Conservation (phyloP, 352 stramenopile genomes). For the Phytophthora boehmeriae region DNA sequence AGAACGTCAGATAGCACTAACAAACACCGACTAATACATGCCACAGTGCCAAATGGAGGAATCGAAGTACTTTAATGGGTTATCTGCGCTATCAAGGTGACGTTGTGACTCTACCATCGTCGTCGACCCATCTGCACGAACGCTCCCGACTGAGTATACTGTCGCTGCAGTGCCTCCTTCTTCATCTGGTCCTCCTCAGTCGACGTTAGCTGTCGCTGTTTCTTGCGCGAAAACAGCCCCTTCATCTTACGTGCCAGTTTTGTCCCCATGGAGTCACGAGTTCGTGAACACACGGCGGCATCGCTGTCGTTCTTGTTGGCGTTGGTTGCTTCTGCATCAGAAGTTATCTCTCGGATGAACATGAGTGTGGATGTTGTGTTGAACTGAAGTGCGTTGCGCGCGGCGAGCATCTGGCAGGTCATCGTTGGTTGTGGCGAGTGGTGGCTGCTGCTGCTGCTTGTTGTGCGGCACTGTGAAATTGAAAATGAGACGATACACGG, state of each 20-base stretch:
- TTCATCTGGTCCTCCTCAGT: background rate
- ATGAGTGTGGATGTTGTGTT: conserved; percentile 3
- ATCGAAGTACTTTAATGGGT: background rate
- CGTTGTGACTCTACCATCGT: background rate
- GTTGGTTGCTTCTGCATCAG: background rate
- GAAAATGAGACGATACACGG: conserved; percentile 57
- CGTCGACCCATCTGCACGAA: conserved; percentile 13
- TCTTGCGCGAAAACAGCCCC: conserved; percentile 6
- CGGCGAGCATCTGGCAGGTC: background rate
- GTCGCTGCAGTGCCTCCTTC: conserved; percentile 4
- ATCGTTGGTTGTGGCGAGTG: conserved; percentile 26
- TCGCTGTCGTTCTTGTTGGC: background rate
- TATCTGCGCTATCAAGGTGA: conserved; percentile 13
- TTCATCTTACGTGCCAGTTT: conserved; percentile 20
- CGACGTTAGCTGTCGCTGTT: background rate
- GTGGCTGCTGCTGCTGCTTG: conserved; percentile 75
- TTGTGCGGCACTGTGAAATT: conserved; percentile 19
- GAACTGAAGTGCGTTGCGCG: background rate
- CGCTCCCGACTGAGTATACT: conserved; percentile 2
- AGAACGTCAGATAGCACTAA: too few relatives aligned
- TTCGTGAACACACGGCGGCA: background rate
- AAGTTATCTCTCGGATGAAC: background rate
- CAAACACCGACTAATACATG: too few relatives aligned
- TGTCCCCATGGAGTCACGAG: conserved; percentile 8
- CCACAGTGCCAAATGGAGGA: too few relatives aligned